phyloP scores from a whole-genome alignment of 306 rosid genomes.

The Fagus crenata region DNA sequence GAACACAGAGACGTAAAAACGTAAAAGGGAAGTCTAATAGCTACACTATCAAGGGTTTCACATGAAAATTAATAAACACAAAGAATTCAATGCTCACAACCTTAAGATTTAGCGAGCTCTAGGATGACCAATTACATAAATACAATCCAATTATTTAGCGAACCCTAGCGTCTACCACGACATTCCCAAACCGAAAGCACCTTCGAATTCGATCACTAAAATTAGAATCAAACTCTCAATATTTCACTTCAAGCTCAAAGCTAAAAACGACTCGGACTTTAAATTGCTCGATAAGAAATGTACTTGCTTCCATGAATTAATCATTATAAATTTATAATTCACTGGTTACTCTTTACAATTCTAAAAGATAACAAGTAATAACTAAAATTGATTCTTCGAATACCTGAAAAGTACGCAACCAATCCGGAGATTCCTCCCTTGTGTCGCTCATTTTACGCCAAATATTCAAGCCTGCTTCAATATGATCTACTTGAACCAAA shows the following conservation, averaged over 20 bases:
- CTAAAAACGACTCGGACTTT: background rate
- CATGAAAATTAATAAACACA: background rate
- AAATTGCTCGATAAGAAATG: background rate
- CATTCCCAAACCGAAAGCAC: background rate
- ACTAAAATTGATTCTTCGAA: background rate
- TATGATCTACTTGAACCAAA: background rate
- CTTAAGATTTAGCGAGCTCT: background rate
- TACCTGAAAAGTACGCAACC: slow-evolving; percentile 86
- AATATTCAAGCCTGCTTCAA: background rate
- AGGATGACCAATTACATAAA: background rate
- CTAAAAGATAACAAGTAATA: background rate
- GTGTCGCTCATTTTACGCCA: slow-evolving; percentile 55
- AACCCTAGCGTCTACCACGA: background rate
- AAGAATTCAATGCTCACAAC: background rate
- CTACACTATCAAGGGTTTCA: background rate
- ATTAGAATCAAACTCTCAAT: background rate
- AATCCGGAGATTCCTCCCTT: slow-evolving; percentile 84
- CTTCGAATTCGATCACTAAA: background rate
- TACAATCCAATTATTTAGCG: background rate
- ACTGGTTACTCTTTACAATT: background rate
- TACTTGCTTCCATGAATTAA: background rate
- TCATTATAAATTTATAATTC: background rate
- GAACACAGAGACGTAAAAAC: background rate
- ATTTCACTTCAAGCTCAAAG: background rate
- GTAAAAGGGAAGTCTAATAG: background rate